Percentiles rank a stretch among this genome's conserved stretches.
Conservation (phyloP, 139 green algal genomes). For the Chlorella vulgaris region DNA sequence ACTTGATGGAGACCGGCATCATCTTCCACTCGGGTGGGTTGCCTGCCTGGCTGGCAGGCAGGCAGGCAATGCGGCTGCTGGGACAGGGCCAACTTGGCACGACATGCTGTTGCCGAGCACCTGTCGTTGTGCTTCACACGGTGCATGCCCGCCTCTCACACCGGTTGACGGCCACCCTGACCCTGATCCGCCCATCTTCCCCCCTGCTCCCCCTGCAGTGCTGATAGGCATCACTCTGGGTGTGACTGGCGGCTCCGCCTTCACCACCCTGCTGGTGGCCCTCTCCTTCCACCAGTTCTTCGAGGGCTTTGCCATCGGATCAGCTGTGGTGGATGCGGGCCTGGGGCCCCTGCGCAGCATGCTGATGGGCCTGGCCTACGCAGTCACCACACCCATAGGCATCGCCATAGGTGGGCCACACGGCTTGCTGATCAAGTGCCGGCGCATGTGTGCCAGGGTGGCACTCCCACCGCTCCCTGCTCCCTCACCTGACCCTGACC, state of each 20-base stretch:
- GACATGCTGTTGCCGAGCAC: too few relatives aligned
- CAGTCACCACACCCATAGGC: conserved; percentile 30
- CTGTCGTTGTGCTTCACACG: too few relatives aligned
- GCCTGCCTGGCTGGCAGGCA: background rate
- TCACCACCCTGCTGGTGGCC: conserved; percentile 34
- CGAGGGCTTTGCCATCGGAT: conserved; percentile 35
- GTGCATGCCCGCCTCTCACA: background rate
- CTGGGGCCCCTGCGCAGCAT: background rate
- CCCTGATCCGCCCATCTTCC: background rate
- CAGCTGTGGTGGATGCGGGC: conserved; percentile 17
- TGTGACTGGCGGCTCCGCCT: conserved; percentile 24
- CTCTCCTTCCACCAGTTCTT: conserved; percentile 32
- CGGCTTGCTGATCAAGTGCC: too few relatives aligned
- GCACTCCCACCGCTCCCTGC: too few relatives aligned
- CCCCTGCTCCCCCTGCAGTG: conserved; percentile 5
- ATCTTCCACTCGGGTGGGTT: conserved; percentile 43
- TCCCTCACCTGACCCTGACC: background rate
- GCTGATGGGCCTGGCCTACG: conserved; percentile 6
- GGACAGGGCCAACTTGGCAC: too few relatives aligned
- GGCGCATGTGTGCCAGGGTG: too few relatives aligned
- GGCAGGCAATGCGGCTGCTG: background rate
- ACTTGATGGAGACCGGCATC: conserved; percentile 50
- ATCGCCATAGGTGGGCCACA: conserved; percentile 16
- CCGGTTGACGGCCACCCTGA: background rate
- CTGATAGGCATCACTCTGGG: conserved; percentile 36